phyloP scores from a whole-genome alignment of 805 yeast genomes.

The Jamesozyma rosinii region DNA sequence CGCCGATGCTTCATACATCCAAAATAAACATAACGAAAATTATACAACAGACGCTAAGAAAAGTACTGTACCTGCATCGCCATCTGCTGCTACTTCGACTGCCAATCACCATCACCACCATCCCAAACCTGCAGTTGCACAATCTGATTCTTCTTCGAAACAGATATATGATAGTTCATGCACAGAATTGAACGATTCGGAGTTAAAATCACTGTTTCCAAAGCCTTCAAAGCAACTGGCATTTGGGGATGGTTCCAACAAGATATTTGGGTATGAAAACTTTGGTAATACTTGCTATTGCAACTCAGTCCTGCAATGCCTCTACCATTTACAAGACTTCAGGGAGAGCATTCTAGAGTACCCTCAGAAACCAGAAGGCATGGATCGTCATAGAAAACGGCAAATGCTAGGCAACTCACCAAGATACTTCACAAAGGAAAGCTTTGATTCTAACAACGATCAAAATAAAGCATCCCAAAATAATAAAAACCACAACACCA shows the following conservation, averaged over 20 bases:
- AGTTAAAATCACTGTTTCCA: background rate
- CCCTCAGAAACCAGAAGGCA: slow-evolving; percentile 33
- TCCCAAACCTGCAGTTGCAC: background rate
- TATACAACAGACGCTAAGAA: background rate
- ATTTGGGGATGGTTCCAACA: slow-evolving; percentile 46
- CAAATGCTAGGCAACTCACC: slow-evolving; percentile 35
- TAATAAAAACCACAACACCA: slow-evolving; percentile 4
- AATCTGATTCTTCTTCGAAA: background rate
- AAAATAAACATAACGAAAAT: background rate
- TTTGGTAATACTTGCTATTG: slow-evolving; percentile 92
- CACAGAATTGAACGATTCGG: background rate
- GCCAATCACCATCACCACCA: background rate
- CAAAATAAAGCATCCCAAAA: slow-evolving; percentile 1
- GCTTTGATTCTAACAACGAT: slow-evolving; percentile 12
- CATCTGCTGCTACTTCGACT: background rate
- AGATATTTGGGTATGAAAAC: slow-evolving; percentile 73
- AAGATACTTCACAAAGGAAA: slow-evolving; percentile 23
- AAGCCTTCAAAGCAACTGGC: slow-evolving; percentile 4
- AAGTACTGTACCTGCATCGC: background rate
- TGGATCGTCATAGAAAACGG: slow-evolving; percentile 32
- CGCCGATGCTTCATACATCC: background rate
- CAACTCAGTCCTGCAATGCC: slow-evolving; percentile 83
- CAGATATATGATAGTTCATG: background rate
- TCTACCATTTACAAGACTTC: slow-evolving; percentile 65
- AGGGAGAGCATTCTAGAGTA: slow-evolving; percentile 45